These are phyloP conservation scores for Mycena chlorophos DNA, from an alignment of 768 basidiomycete species.

Conservation along the genomic window DNA sequence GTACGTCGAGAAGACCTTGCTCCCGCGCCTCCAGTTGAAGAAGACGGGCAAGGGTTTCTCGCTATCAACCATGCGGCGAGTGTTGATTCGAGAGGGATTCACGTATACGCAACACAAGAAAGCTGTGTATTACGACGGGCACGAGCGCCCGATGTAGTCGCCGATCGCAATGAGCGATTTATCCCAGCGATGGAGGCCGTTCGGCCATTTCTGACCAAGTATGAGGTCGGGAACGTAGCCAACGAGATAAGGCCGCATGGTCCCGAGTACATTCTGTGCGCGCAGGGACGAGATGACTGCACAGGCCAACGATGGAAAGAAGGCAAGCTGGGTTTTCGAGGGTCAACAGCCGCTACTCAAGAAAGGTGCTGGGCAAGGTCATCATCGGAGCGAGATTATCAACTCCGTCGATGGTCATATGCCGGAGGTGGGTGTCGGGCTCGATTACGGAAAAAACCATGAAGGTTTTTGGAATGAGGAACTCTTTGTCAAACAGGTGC, in stretches of 20 bases:
- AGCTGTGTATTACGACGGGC: conserved; percentile 20
- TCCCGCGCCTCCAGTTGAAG: conserved; percentile 14
- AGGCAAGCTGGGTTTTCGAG: conserved; percentile 24
- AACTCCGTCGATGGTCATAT: conserved; percentile 21
- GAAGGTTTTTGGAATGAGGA: conserved; percentile 29
- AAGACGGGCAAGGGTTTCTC: conserved; percentile 21
- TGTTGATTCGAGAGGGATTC: conserved; percentile 18
- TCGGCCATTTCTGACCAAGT: neutral
- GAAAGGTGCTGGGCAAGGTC: conserved; percentile 27
- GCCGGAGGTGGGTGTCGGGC: conserved; percentile 13
- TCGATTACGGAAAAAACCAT: conserved; percentile 25
- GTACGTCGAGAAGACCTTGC: conserved; percentile 21
- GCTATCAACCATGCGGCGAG: conserved; percentile 20
- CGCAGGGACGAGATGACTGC: conserved; percentile 28
- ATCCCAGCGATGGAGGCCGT: neutral
- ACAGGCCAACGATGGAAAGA: conserved; percentile 24
- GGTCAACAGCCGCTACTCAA: conserved; percentile 24
- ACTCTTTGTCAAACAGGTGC: conserved; percentile 28
- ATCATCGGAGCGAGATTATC: conserved; percentile 29
- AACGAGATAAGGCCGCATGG: neutral
- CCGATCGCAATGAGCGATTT: conserved; percentile 3
- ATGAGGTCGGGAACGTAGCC: conserved; percentile 2
- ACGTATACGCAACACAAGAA: conserved; percentile 15
- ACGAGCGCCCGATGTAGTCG: conserved; percentile 18
- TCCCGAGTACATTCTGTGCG: conserved; percentile 18